A percentile compares a stretch with the other conserved stretches of the same genome.
phyloP scores from a whole-genome alignment of 176 grass and related monocot genomes.

The Zoysia pacifica region DNA sequence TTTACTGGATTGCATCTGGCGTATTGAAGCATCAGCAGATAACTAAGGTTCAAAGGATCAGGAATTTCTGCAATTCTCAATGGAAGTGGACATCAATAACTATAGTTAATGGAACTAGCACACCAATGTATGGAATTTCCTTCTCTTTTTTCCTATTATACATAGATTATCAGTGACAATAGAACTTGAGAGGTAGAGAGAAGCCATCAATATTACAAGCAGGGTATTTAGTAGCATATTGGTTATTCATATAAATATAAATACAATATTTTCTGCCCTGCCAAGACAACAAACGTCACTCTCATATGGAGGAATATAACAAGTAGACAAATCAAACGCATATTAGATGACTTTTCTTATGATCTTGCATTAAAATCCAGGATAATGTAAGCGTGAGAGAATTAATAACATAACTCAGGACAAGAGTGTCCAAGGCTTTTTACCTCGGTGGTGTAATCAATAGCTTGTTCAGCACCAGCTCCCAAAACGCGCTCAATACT shows the following conservation, averaged over 20 bases:
- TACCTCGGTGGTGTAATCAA: slow-evolving; percentile 93
- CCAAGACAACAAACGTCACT: slow-evolving; percentile 14
- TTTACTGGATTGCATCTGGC: background rate
- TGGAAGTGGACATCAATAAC: too few species aligned
- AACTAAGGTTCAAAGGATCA: slow-evolving; percentile 16
- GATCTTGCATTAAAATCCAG: slow-evolving; percentile 6
- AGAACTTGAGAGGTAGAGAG: slow-evolving; percentile 9
- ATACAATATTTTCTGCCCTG: background rate
- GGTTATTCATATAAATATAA: background rate
- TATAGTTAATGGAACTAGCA: too few species aligned
- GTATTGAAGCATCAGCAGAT: background rate
- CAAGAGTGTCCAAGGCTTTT: slow-evolving; percentile 13
- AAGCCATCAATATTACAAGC: background rate
- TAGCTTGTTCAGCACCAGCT: slow-evolving; percentile 87
- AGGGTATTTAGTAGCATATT: slow-evolving; percentile 16
- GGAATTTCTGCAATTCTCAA: background rate
- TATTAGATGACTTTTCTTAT: background rate
- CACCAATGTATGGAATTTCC: too few species aligned
- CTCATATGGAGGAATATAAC: slow-evolving; percentile 3
- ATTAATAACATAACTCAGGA: background rate
- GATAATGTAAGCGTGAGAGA: slow-evolving; percentile 23
- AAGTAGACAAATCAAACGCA: slow-evolving; percentile 20
- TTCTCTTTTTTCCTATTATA: slow-evolving; percentile 9
- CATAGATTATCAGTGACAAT: slow-evolving; percentile 21
- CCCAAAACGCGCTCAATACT: slow-evolving; percentile 67